Base-by-base conservation (phyloP, 768 basidiomycete species). In the Leccinum truebloodii region DNA sequence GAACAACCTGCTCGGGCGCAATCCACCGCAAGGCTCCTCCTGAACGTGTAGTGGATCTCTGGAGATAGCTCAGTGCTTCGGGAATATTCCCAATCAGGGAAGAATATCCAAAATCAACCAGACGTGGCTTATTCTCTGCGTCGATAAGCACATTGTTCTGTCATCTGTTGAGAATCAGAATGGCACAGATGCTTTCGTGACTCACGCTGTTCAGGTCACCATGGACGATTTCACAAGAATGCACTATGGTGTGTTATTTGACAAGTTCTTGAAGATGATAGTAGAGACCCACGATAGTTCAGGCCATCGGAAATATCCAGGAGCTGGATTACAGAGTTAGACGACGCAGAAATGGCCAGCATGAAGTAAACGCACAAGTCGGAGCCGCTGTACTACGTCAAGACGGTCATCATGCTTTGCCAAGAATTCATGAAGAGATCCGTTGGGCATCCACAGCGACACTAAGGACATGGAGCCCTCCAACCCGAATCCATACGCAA, bases 141-240 rank as follows among this genome's bases (percentile, higher is more conserved):
- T 54, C 58, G 6, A 59, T 39, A 28, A 59, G 58, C 30, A 59
- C 58, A 5, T 59, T 59, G 6, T 59, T 54, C 52, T 59, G 10
- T 16, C 8, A 3, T 24, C 2, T 8, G 24, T 18, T 54, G 24
- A 34, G 46, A 34, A n/a, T 6, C 14, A 3, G 22, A 4, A n/a
- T 24, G 5, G 34, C 35, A 37, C 14, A 5, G 5, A 37, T 37
- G 2, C 35, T 37, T 37, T 26, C 16, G n/a, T 20, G 20, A 16
- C 22, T 52, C 30, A 34, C 32, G 14, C 24, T 8, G 30, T 55
- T 59, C 34, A 60, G 26, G 18, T 60, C 49, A 6, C 59, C 59
- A 13, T 55, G 54, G 16, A 55, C 26, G 18, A 59, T 28, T 0
- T 26, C n/a, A 18, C 8, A 26, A 34, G 54, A 34, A 26, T 60